Evolutionary conservation across 306 rosid species (phyloP), one percentile per base, ranked within the genome.

Genomic region (Cicer cuneatum): DNA sequence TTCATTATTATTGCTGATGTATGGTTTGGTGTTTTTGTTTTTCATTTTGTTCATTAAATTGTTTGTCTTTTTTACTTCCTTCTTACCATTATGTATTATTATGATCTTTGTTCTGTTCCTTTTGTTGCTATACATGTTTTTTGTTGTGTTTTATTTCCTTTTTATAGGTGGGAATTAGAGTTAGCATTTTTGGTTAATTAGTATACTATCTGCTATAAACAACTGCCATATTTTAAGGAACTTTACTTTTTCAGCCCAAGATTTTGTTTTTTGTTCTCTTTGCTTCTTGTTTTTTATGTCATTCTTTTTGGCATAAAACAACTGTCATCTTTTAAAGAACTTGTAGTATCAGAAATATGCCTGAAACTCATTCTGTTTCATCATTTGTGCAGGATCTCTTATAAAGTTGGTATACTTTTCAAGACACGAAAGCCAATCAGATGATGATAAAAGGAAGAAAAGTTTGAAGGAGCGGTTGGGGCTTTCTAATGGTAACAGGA

Each of bases 391-490:
- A 95, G 99, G 99, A 52, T 95, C 99, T 78, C 82, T 95, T 65
- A 95, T 95, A 85, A 95, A 95, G 86, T 90, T 95, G 85, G 93
- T 95, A 52, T 92, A 95, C 83, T 95, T 95, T 79, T 95, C 99
- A 76, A 92, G 99, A 82, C 99, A 76, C 4, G 99, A 90, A 83
- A 82, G 85, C 49, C 89, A 75, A 72, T 86, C 92, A 59, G 69
- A 51, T 15, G 85, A 86, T 83, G 98, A 92, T 86, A 80, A 84
- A 84, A 87, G 97, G 85, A 92, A 89, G 85, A 86, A 65, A 77
- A 87, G 63, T 72, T 13, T 87, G 83, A 90, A 82, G 83, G 93
- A 89, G 74, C 80, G 91, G 10, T 77, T 91, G 72, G 99, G 93
- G 51, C 73, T 92, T 63, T 85, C 96, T 19, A 92, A 83, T 62